phyloP scores from a whole-genome alignment of 352 stramenopile genomes.

The Phytophthora fragariaefolia region DNA sequence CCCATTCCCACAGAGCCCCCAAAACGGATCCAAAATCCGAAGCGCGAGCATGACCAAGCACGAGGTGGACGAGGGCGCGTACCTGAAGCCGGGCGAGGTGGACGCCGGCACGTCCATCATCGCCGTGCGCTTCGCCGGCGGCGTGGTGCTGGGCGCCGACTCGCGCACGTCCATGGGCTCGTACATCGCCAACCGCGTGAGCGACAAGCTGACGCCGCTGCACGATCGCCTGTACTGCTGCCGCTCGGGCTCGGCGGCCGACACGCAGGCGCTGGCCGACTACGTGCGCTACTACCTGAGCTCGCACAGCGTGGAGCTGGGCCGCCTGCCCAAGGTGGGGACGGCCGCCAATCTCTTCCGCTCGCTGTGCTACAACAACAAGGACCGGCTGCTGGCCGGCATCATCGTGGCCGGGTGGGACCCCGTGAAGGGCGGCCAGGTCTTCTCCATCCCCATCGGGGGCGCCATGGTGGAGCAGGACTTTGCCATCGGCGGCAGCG shows the following conservation, averaged over 20 bases:
- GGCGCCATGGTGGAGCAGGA: constrained; percentile 97
- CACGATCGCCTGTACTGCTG: constrained; percentile 98
- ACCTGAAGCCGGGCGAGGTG: constrained; percentile 92
- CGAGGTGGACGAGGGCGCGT: constrained; percentile 63
- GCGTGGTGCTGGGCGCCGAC: constrained; percentile 97
- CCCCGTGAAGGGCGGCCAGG: constrained; percentile 94
- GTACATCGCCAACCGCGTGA: constrained; percentile 98
- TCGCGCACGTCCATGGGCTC: constrained; percentile 93
- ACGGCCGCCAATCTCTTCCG: constrained; percentile 98
- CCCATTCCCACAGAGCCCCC: too few relatives aligned
- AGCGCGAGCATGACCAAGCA: constrained; percentile 46
- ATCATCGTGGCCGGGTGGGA: constrained; percentile 99
- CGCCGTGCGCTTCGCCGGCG: constrained; percentile 95
- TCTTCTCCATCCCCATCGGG: constrained; percentile 97
- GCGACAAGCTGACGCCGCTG: constrained; percentile 97
- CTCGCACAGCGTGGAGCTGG: constrained; percentile 85
- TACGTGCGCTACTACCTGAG: constrained; percentile 85
- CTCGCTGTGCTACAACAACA: constrained; percentile 98
- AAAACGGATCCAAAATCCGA: constrained; percentile 21
- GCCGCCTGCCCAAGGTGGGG: constrained; percentile 94
- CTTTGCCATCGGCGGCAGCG: constrained; percentile 97
- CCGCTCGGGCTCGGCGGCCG: constrained; percentile 96
- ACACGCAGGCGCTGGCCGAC: constrained; percentile 95
- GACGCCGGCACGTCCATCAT: constrained; percentile 99
- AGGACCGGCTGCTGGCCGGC: constrained; percentile 94